Evolutionary conservation across 495 filamentous ascomycete species (phyloP), one percentile per base, ranked within the genome.

Genomic region (Platismatia glauca): DNA sequence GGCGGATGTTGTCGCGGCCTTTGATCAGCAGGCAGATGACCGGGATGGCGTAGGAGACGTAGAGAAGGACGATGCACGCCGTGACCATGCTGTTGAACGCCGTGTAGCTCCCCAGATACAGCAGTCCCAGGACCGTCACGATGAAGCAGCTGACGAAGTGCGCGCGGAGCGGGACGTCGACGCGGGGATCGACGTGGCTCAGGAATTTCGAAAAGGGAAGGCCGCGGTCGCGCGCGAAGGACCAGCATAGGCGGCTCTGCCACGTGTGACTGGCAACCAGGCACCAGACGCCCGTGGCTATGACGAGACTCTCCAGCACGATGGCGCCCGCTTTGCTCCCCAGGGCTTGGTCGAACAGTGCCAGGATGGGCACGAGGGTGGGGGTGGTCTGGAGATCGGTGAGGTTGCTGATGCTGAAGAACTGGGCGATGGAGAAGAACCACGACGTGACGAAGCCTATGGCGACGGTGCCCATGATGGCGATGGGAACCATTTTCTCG

Each of bases 381-480:
- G 74, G 56, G 1, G 81, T 78, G 44, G 70, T 71, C 24, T 78
- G 63, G 2, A 87, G 69, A 0, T 70, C 66, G 38, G 70, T 58
- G 22, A 86, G 70, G 65, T 86, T 77, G 53, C 70, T 74, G 43
- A 86, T 77, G 63, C 75, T 78, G 74, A 84, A 87, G 72, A 87
- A 81, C 75, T 86, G 81, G 57, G 76, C 65, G 61, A 86, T 75
- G 61, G 76, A 75, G 67, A 76, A 85, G 66, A 78, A 75, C 74
- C 78, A 85, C 27, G 78, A 72, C 2, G 84, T 86, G 7, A 75
- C 66, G 68, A 85, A 83, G 20, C 83, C 83, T 58, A 87, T 84
- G 22, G 69, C 79, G 22, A 85, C 77, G 12, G 81, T 84, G 9
- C 78, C 76, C 75, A 85, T 78, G 57, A 86, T 84, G 35, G 83